phyloP scores from a whole-genome alignment of 495 filamentous ascomycete species.

The Penicillium manginii region DNA sequence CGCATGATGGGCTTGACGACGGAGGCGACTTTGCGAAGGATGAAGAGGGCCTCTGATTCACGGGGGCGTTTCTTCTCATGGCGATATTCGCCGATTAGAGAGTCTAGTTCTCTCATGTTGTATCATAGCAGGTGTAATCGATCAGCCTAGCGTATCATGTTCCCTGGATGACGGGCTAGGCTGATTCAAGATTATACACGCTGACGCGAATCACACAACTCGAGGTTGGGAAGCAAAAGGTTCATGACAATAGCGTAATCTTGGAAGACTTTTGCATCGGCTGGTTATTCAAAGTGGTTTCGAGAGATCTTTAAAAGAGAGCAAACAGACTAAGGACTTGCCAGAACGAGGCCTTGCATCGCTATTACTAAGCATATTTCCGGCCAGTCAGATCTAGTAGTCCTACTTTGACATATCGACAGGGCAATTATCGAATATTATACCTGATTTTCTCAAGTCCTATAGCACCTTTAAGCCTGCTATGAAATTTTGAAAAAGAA shows the following conservation, averaged over 20 bases:
- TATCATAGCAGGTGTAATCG: background rate
- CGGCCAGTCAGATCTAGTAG: too few relatives aligned
- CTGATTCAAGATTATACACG: background rate
- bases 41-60: constrained; percentile 78
- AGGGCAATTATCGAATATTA: too few relatives aligned
- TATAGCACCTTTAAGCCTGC: too few relatives aligned
- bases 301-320: background rate
- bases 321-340: background rate
- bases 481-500: too few relatives aligned
- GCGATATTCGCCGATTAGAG: constrained; percentile 74
- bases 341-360: background rate
- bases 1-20: constrained; percentile 96
- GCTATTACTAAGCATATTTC: background rate
- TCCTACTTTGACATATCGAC: too few relatives aligned
- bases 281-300: background rate
- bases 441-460: too few relatives aligned
- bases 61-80: constrained; percentile 75
- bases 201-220: background rate
- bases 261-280: background rate
- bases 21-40: constrained; percentile 81
- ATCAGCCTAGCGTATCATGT: background rate
- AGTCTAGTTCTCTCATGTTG: constrained; percentile 67
- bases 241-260: background rate
- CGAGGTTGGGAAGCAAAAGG: background rate
- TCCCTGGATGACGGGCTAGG: background rate